Evolutionary conservation across 306 rosid species (phyloP), one percentile per base, ranked within the genome.

Genomic region (Prunus mongolica): DNA sequence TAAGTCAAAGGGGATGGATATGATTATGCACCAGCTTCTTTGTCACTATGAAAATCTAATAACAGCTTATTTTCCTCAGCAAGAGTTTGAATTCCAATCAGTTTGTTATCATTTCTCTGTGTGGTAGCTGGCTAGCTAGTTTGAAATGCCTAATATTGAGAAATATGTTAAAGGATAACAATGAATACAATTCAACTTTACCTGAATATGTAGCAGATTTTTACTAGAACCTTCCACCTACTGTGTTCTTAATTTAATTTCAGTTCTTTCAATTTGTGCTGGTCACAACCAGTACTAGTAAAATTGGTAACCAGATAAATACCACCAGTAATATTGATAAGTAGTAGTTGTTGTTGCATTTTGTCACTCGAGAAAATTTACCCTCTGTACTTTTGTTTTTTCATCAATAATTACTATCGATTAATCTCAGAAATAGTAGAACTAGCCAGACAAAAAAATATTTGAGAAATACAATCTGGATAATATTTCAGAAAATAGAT

Each of bases 81-180:
- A 60, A 58, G 2, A 24, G 55, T 73, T 73, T 73, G 19, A 45
- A 58, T 58, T 57, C 68, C 68, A 45, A 73, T 58, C 67, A 15
- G 56, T 16, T 58, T 58, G 45, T 16, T 10, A 73, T 73, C n/a
- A 73, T 24, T 57, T 41, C 8, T 34, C 38, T 13, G 27, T 20
- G 62, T 56, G 66, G 65, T 41, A 34, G 3, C 44, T 46, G 24
- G 52, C 55, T 18, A 57, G 52, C 14, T 30, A 51, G 47, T 55
- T 60, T 55, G 5, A 6, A 52, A 62, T 28, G 44, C 67, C 67
- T 6, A 28, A 62, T 27, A 28, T 62, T 24, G 65, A 22, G 65
- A 58, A 58, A 58, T 2, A 12, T 4, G 34, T 27, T 6, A 13
- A 28, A 27, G 15, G 67, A 62, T 62, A 28, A 16, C 2, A 38